Evolutionary conservation across 495 filamentous ascomycete genomes (phyloP).

Genomic region (Xylaria castorea): DNA sequence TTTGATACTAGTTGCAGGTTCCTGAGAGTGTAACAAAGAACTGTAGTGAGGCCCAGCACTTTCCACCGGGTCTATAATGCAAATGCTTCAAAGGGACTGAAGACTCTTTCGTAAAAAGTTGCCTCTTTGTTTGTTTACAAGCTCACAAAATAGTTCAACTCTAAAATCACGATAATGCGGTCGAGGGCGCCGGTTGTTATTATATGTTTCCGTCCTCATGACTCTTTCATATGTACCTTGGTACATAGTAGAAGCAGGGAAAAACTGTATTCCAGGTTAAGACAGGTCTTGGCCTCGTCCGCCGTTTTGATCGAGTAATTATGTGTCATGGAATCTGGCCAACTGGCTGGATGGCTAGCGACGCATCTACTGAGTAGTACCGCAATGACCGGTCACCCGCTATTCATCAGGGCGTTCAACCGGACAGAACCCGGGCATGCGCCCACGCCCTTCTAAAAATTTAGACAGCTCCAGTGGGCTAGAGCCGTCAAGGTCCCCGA

Average conservation of each 20-base stretch:
- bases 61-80: neutral
- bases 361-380: too few species aligned
- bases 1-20: neutral
- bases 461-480: neutral
- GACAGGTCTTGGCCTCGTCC: constrained; percentile 31
- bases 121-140: neutral
- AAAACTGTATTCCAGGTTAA: constrained; percentile 33
- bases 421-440: neutral
- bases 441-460: neutral
- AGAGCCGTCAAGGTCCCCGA: constrained; percentile 1
- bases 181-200: constrained; percentile 18
- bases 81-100: neutral
- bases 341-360: constrained; percentile 25
- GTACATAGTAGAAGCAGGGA: constrained; percentile 30
- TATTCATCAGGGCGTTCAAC: constrained; percentile 8
- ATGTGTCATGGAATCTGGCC: constrained; percentile 53
- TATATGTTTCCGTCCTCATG: constrained; percentile 27
- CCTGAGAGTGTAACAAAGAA: neutral
- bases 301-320: constrained; percentile 59
- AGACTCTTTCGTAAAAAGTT: neutral
- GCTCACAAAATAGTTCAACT: neutral
- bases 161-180: neutral
- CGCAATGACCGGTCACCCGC: neutral
- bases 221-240: constrained; percentile 22
- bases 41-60: neutral